Evolutionary conservation across 2,329 filamentous ascomycete genomes (phyloP).

Genomic region (Alternaria longipes): DNA sequence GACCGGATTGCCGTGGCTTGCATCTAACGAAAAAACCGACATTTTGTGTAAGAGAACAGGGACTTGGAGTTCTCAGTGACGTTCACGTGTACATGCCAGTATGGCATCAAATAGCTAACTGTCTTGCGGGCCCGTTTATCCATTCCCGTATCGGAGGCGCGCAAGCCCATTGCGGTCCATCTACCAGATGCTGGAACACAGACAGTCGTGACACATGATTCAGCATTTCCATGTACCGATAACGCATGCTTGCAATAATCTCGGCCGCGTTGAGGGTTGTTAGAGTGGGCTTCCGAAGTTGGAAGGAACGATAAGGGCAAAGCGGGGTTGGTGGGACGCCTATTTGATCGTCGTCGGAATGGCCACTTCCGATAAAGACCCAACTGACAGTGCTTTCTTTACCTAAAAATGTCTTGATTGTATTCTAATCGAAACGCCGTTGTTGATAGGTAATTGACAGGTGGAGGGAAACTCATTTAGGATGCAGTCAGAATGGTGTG

Average conservation of each 20-base stretch:
- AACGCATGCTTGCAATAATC: conserved; percentile 2
- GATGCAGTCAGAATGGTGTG: not conserved
- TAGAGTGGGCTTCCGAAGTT: not conserved
- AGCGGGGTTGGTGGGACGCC: conserved; percentile 10
- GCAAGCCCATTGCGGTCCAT: not conserved
- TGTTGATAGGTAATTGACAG: not conserved
- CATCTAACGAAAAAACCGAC: conserved; percentile 52
- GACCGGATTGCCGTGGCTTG: conserved; percentile 46
- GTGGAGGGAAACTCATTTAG: not conserved
- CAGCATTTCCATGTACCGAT: not conserved
- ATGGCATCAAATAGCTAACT: not conserved
- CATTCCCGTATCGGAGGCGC: not conserved
- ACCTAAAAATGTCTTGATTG: not conserved
- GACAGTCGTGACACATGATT: not conserved
- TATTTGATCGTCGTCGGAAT: conserved; percentile 8
- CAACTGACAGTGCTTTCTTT: not conserved
- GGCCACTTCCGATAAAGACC: conserved; percentile 9
- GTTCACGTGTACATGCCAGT: not conserved
- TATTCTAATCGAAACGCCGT: not conserved
- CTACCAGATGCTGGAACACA: not conserved
- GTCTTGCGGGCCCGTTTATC: not conserved
- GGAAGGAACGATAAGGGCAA: conserved; percentile 6
- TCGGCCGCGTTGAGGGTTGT: not conserved
- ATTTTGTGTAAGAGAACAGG: conserved; percentile 27
- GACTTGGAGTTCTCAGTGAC: not conserved